Conservation (phyloP, 2,329 filamentous ascomycete genomes). For the Dothistroma septosporum region DNA sequence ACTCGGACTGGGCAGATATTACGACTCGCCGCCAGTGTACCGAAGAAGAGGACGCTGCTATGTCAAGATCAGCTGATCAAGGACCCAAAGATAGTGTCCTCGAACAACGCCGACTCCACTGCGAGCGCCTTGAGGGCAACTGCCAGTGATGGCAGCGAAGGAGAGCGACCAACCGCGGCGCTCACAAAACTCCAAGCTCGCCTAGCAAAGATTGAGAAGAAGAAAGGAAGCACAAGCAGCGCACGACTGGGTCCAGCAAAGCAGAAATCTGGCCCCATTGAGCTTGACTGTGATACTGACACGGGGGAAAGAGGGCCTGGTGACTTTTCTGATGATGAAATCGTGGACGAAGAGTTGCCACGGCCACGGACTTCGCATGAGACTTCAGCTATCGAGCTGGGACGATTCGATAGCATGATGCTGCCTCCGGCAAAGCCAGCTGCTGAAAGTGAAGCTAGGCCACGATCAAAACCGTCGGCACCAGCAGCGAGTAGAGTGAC, state of each 20-base stretch:
- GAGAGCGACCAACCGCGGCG: slow-evolving; percentile 17
- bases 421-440: slow-evolving; percentile 15
- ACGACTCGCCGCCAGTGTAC: slow-evolving; percentile 37
- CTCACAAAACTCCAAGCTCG: slow-evolving; percentile 28
- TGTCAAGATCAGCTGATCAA: slow-evolving; percentile 37
- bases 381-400: slow-evolving; percentile 13
- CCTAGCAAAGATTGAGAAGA: slow-evolving; percentile 29
- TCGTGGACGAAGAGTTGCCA: slow-evolving; percentile 6
- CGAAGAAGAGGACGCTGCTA: slow-evolving; percentile 40
- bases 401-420: slow-evolving; percentile 20
- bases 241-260: slow-evolving; percentile 8
- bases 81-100: slow-evolving; percentile 16
- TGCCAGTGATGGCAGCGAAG: slow-evolving; percentile 21
- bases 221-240: slow-evolving; percentile 20
- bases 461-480: not conserved
- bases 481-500: not conserved
- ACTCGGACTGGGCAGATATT: slow-evolving; percentile 30
- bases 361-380: slow-evolving; percentile 14
- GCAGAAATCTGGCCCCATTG: not conserved
- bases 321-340: slow-evolving; percentile 3
- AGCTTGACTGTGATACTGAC: slow-evolving; percentile 6
- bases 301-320: not conserved
- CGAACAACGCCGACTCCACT: slow-evolving; percentile 17
- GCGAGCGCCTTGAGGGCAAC: slow-evolving; percentile 17
- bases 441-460: not conserved